Base-by-base conservation (phyloP, 345 rosid species). In the Clarkia xantiana region DNA sequence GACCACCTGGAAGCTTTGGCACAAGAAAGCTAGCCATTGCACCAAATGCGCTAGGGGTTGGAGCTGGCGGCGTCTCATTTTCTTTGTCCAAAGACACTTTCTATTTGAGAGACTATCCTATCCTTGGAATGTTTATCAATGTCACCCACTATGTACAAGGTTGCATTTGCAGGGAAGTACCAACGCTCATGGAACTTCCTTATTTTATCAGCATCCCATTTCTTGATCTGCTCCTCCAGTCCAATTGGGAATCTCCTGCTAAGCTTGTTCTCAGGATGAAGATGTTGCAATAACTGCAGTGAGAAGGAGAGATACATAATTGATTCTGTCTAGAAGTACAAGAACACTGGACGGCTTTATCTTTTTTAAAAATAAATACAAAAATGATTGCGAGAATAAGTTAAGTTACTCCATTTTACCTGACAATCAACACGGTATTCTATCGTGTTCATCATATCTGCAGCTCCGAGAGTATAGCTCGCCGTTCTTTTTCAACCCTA, bases 381-480 rank as follows among this genome's bases (percentile, higher is more conserved):
- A 18, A 44, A 47, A 68, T 54, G 14, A 15, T 18, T 18, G 17
- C 49, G 14, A 34, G 38, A 49, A 18, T n/a, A 22, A 49, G 0
- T 13, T 29, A n/a, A n/a, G n/a, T n/a, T 7, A 36, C 18, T 40
- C n/a, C 50, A 53, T 25, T 40, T 47, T 56, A 91, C 98, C 94
- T 86, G 99, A 66, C 99, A 93, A 72, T 93, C 99, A 42, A 93
- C 99, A 63, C 99, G 95, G 61, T 93, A 93, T 65, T 93, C 99
- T 51, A 93, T 93, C 6, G 99, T 87, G 63, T 93, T 93, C 99
- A 93, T 93, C 99, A 93, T n/a, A n/a, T 93, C 69, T 93, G 99
- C 48, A 93, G 64, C 71, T 93, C 96, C 25, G 99, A 93, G 72
- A 93, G 94, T 61, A 93, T 87, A 52, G 99, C 99, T n/a, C 95